Percentiles rank a stretch among this genome's conserved stretches.
Conservation (phyloP, 164 flowering plant genomes). For the Litsea cubeba region DNA sequence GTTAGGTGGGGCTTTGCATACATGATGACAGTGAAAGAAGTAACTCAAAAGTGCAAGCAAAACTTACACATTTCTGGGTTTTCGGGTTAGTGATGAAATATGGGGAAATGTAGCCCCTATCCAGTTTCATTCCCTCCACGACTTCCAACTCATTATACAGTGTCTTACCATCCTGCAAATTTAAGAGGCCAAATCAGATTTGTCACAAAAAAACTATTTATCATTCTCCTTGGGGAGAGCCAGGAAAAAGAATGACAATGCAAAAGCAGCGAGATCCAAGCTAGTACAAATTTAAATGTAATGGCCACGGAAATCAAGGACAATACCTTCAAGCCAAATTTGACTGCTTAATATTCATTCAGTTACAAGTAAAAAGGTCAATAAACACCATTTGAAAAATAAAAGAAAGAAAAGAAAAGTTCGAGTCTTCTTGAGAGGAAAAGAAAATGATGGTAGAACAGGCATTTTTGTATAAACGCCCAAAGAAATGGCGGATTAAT, state of each 20-base stretch:
- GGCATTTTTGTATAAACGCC: too few relatives aligned
- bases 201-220: neutral
- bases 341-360: too few relatives aligned
- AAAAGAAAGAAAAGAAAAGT: too few relatives aligned
- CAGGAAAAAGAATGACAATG: neutral
- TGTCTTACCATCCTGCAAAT: constrained; percentile 88
- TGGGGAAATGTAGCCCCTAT: constrained; percentile 95
- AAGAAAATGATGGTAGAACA: too few relatives aligned
- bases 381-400: too few relatives aligned
- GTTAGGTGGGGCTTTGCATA: neutral
- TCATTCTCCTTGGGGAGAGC: neutral
- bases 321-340: neutral
- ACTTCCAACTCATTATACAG: constrained; percentile 85
- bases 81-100: constrained; percentile 87
- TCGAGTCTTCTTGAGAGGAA: too few relatives aligned
- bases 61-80: constrained; percentile 91
- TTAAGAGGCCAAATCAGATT: neutral
- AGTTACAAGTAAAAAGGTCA: too few relatives aligned
- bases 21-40: neutral
- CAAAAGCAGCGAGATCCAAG: neutral
- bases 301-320: neutral
- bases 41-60: neutral
- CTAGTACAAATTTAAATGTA: neutral
- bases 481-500: too few relatives aligned
- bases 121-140: constrained; percentile 98